These are phyloP conservation scores for Arctium lappa DNA, from an alignment of 129 eudicot species.

Conservation along the genomic window DNA sequence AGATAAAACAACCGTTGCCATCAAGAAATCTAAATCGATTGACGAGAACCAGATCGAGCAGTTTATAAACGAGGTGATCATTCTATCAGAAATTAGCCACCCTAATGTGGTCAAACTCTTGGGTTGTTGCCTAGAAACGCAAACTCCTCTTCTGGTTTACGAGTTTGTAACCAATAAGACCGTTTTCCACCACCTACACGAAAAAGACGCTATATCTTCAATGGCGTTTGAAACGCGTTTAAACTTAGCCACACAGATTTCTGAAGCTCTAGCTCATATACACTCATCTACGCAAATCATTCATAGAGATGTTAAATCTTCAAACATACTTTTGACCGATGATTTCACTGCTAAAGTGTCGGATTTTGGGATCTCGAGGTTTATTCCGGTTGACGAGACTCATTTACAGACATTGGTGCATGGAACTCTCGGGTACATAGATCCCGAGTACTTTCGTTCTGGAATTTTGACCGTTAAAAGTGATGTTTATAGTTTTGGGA, in stretches of 20 bases:
- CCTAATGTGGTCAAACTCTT: constrained; percentile 21
- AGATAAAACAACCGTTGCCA: constrained; percentile 15
- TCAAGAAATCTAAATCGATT: constrained; percentile 21
- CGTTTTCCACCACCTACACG: constrained; percentile 28
- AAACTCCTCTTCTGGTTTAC: constrained; percentile 20
- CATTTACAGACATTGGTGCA: constrained; percentile 29
- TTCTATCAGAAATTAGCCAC: constrained; percentile 28
- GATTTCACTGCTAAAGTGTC: constrained; percentile 31
- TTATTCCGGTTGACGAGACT: constrained; percentile 27
- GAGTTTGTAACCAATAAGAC: constrained; percentile 32
- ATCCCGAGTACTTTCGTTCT: constrained; percentile 31
- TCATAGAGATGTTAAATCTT: constrained; percentile 30
- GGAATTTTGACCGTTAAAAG: constrained; percentile 27
- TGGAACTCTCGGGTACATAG: constrained; percentile 33
- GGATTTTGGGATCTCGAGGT: constrained; percentile 31
- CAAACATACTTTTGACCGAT: constrained; percentile 31
- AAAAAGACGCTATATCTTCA: not conserved
- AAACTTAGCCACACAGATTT: constrained; percentile 19
- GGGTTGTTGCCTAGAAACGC: constrained; percentile 33
- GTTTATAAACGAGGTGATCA: constrained; percentile 33
- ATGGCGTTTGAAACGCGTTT: constrained; percentile 13
- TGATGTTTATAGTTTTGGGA: constrained; percentile 35
- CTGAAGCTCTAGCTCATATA: constrained; percentile 24
- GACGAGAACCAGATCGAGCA: constrained; percentile 28
- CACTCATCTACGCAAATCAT: constrained; percentile 29